Evolutionary conservation across 139 green algal genomes (phyloP), one percentile per base, ranked within the genome.

Genomic region (Coelastrella sp.): DNA sequence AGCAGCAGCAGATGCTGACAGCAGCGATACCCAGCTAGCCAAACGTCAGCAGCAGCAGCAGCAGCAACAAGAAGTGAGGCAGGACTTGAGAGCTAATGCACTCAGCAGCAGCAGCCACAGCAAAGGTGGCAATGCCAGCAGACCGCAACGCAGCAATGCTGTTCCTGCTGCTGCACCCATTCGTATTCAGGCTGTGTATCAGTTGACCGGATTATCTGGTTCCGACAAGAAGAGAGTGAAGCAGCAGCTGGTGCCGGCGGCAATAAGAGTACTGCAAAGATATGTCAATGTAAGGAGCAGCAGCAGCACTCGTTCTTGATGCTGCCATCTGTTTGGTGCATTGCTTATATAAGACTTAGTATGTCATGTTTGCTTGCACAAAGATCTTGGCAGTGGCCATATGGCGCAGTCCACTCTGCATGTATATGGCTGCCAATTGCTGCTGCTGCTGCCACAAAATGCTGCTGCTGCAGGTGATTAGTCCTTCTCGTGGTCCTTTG

Each of bases 181-280:
- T 21, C 35, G 51, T 35, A 82, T 82, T 23, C 11, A 27, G 3
- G 5, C 75, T 13, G 15, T 53, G 35, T 82, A 59, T 34, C 75
- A 82, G 53, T 53, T 82, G 34, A 17, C 4, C 17, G 75, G 75
- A 21, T 60, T 82, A 25, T 69, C 53, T 23, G 4, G 34, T 15
- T 51, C 53, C 38, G 75, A 82, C 6, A 15, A 15, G 21, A 30
- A 27, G 34, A 51, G 75, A 38, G 53, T 82, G 51, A 57, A 51
- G 53, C 34, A 69, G 53, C 75, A 82, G 75, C 75, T 82, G 75
- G 75, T 82, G 32, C 75, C 75, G 13, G 75, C 50, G 13, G 75
- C 75, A 15, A 27, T 82, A 21, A 53, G 37, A n/a, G 75, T 82
- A 25, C 75, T 82, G 66, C 66, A 74, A 7, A 53, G 27, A 23